These are phyloP conservation scores for Capsicum rhomboideum DNA, from an alignment of 257 asterid genomes.

Conservation along the genomic window DNA sequence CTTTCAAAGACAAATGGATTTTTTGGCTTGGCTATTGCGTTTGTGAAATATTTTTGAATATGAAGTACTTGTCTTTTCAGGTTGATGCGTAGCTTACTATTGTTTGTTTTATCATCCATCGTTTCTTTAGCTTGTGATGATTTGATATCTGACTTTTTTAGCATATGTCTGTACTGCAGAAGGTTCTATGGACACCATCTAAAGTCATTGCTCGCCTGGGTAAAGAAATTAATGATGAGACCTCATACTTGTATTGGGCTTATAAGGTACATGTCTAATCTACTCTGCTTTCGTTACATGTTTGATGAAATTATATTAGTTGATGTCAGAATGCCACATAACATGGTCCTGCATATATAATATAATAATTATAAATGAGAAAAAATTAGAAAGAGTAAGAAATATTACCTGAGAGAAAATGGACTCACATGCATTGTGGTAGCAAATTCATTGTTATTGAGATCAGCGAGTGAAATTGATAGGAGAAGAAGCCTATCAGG, in stretches of 20 bases:
- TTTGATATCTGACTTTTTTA: not conserved
- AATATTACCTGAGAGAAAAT: not conserved
- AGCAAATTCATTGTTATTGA: not conserved
- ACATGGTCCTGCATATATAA: not conserved
- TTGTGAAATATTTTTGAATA: not conserved
- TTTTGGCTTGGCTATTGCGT: not conserved
- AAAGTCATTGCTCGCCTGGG: slow-evolving; percentile 85
- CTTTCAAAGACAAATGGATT: not conserved
- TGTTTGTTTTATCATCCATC: not conserved
- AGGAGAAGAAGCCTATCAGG: not conserved
- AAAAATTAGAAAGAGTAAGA: not conserved
- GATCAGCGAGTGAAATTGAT: not conserved
- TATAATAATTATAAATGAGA: not conserved
- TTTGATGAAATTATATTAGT: not conserved
- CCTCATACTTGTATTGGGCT: slow-evolving; percentile 92
- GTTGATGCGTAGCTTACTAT: not conserved
- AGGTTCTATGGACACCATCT: slow-evolving; percentile 81
- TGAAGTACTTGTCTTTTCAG: not conserved
- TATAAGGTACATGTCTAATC: slow-evolving; percentile 44
- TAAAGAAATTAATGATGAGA: slow-evolving; percentile 69
- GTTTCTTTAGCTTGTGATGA: not conserved
- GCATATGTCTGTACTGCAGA: slow-evolving; percentile 31
- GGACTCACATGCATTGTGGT: not conserved
- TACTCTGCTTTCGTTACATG: not conserved
- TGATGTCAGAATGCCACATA: not conserved